Evolutionary conservation across 345 rosid genomes (phyloP), one percentile per base, ranked within the genome.

Genomic region (Pelargonium nanum): DNA sequence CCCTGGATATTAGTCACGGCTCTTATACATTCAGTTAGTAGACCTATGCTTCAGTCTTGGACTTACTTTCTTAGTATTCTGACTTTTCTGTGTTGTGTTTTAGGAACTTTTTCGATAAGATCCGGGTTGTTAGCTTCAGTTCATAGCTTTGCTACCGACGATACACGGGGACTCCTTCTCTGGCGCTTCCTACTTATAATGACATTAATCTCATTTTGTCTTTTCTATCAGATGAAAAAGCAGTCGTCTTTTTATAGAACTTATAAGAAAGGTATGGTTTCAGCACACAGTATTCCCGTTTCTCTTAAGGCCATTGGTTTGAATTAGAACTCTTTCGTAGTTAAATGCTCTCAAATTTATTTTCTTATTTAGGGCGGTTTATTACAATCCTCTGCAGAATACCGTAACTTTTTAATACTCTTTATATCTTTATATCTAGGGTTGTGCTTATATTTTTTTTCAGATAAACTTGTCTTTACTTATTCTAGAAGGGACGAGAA

Each of bases 121-220:
- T 58, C 40, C 48, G n/a, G 4, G 30, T 58, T 58, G 48, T 12
- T 58, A 58, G 61, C 48, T 26, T 24, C 24, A 15, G 48, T 58
- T 58, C 48, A 26, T 58, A 58, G 61, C 30, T 58, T 58, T 26
- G 61, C 61, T 58, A 58, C 45, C 17, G 2, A 26, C 30, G 22
- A 58, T 58, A 58, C 61, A 58, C 52, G 52, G 9, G 52, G 52
- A 45, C 9, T 45, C 9, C 9, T 45, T 45, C 9, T 45, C 8
- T 45, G 52, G 52, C 52, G 52, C 10, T 45, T 45, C 52, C 9
- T 45, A 8, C 52, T 45, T 45, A 45, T 45, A 45, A 45, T 45
- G 52, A 45, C 52, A 8, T 7, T 8, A 8, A 45, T 45, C 8
- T 45, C 52, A 7, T 7, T 45, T 9, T 9, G 8, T 45, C 52